phyloP scores from a whole-genome alignment of 2,329 filamentous ascomycete species.

The Fusarium sarcochroum region DNA sequence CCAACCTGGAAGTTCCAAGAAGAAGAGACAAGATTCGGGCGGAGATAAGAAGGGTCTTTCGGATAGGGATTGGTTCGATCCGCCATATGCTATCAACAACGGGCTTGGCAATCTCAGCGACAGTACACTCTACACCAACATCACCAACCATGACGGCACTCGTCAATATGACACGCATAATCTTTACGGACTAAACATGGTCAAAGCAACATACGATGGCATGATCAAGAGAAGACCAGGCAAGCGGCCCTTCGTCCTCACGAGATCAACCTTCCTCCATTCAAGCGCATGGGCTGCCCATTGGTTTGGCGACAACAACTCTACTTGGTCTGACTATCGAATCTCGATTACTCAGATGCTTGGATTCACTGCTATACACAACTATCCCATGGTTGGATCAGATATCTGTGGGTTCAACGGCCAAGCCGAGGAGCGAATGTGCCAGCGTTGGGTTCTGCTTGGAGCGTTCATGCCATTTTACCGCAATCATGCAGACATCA shows the following conservation, averaged over 20 bases:
- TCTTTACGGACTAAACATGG: conserved; percentile 80
- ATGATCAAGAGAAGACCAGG: conserved; percentile 73
- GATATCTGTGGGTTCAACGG: conserved; percentile 84
- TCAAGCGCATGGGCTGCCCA: conserved; percentile 83
- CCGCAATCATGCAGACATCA: conserved; percentile 74
- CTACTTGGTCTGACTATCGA: conserved; percentile 80
- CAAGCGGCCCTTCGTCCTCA: conserved; percentile 87
- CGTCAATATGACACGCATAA: conserved; percentile 89
- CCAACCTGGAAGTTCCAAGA: background rate
- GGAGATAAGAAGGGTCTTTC: background rate
- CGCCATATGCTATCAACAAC: conserved; percentile 67
- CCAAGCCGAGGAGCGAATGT: conserved; percentile 74
- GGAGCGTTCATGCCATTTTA: conserved; percentile 81
- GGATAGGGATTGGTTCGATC: conserved; percentile 1
- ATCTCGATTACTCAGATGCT: conserved; percentile 84
- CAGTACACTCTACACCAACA: conserved; percentile 81
- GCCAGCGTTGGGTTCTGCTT: conserved; percentile 77
- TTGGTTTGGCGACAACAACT: conserved; percentile 84
- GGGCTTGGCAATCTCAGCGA: conserved; percentile 72
- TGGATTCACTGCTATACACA: conserved; percentile 77
- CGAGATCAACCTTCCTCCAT: conserved; percentile 84
- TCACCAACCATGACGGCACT: conserved; percentile 80
- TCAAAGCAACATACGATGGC: conserved; percentile 82
- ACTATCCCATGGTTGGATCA: conserved; percentile 77
- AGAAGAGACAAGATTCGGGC: background rate